Evolutionary conservation across 805 yeast species (phyloP).

Genomic region (Limtongozyma cylindracea): DNA sequence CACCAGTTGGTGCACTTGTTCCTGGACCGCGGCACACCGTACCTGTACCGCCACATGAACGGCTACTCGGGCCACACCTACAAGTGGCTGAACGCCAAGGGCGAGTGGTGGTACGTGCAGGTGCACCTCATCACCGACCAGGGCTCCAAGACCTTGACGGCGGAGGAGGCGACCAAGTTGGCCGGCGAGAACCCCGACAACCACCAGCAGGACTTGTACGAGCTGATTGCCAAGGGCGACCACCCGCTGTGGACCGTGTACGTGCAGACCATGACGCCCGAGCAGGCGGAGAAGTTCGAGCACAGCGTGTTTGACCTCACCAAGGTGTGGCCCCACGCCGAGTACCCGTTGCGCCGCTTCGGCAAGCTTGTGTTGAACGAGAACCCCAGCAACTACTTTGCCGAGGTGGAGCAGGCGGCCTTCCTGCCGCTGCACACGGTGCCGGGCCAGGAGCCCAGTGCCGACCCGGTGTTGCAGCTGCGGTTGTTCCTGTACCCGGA

Average conservation of each 20-base stretch:
- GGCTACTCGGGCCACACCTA: slow-evolving; percentile 73
- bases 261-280: slow-evolving; percentile 69
- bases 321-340: slow-evolving; percentile 76
- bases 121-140: slow-evolving; percentile 50
- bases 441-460: slow-evolving; percentile 62
- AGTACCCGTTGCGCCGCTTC: slow-evolving; percentile 68
- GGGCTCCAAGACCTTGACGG: slow-evolving; percentile 23
- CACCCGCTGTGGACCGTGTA: slow-evolving; percentile 69
- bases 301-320: slow-evolving; percentile 79
- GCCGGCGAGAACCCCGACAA: slow-evolving; percentile 66
- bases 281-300: slow-evolving; percentile 47
- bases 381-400: slow-evolving; percentile 71
- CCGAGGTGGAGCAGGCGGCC: slow-evolving; percentile 72
- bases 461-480: slow-evolving; percentile 67
- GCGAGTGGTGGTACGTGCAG: slow-evolving; percentile 60
- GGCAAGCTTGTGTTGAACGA: slow-evolving; percentile 62
- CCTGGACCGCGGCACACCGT: slow-evolving; percentile 68
- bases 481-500: slow-evolving; percentile 68
- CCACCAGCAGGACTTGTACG: slow-evolving; percentile 59
- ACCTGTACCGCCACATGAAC: slow-evolving; percentile 50
- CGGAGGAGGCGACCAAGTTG: slow-evolving; percentile 42
- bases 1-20: slow-evolving; percentile 57
- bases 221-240: slow-evolving; percentile 55
- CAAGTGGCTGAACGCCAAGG: slow-evolving; percentile 53
- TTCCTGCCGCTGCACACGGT: slow-evolving; percentile 72